These are phyloP conservation scores for Trebouxiophyceae sp. DNA, from an alignment of 163 green algal genomes.

Conservation along the genomic window DNA sequence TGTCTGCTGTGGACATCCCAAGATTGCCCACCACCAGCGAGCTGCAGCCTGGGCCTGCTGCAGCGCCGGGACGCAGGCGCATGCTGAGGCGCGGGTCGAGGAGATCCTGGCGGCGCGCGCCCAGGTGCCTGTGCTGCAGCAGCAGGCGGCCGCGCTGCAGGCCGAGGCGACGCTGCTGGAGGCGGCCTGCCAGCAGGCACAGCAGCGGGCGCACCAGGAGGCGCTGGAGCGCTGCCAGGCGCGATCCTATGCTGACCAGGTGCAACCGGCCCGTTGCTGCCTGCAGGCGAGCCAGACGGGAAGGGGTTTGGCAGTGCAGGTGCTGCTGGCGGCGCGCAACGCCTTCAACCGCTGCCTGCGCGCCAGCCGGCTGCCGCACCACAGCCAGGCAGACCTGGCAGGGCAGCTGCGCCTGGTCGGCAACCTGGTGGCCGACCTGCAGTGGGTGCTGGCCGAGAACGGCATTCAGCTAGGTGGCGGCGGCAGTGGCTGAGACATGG, in stretches of 20 bases:
- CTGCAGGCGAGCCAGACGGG: no score
- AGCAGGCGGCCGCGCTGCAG: background rate
- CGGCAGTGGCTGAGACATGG: background rate
- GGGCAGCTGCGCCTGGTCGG: background rate
- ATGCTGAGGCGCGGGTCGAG: background rate
- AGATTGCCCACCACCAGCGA: no score
- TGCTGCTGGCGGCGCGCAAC: background rate
- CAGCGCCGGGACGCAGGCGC: background rate
- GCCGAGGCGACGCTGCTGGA: no score
- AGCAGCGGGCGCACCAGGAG: no score
- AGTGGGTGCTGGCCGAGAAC: background rate
- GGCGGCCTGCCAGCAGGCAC: no score
- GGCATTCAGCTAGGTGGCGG: background rate
- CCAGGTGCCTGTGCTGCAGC: background rate
- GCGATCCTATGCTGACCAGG: no score
- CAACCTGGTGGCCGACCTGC: background rate
- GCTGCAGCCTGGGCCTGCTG: no score
- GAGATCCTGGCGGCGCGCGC: background rate
- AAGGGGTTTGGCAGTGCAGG: conserved; percentile 1
- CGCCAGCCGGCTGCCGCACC: background rate
- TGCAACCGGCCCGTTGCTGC: no score
- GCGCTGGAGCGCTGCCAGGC: no score
- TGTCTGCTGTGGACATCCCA: no score
- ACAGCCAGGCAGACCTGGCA: background rate
- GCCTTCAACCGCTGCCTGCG: background rate